These are phyloP conservation scores for Pterocarpus macrocarpus DNA, from an alignment of 306 rosid species.

Conservation along the genomic window DNA sequence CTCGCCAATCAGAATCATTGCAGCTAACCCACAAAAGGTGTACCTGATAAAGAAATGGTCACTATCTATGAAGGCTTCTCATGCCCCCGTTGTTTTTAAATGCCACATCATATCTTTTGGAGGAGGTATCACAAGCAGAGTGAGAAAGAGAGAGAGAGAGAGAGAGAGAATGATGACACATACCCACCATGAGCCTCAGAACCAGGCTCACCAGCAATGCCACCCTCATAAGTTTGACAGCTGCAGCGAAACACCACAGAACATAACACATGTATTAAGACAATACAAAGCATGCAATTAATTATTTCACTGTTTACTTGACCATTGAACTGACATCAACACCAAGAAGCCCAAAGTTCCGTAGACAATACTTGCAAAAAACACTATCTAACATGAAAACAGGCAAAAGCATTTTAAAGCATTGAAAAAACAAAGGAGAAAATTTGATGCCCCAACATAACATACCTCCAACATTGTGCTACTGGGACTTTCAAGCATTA, in stretches of 20 bases:
- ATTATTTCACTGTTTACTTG: constrained; percentile 30
- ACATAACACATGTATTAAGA: constrained; percentile 12
- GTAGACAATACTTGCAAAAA: constrained; percentile 14
- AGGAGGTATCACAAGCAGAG: background rate
- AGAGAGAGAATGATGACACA: constrained; percentile 47
- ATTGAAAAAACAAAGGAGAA: background rate
- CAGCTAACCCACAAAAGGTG: constrained; percentile 92
- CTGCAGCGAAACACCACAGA: constrained; percentile 59
- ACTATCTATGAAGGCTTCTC: constrained; percentile 30
- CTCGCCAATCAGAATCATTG: constrained; percentile 89
- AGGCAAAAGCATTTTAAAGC: constrained; percentile 10
- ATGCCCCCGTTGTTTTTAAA: background rate
- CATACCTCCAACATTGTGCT: constrained; percentile 9
- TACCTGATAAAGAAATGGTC: constrained; percentile 63
- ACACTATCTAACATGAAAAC: constrained; percentile 8
- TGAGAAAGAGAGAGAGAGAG: background rate
- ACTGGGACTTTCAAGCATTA: constrained; percentile 24
- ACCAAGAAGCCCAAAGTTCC: constrained; percentile 2
- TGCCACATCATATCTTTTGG: constrained; percentile 29
- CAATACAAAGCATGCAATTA: background rate
- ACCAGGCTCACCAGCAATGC: constrained; percentile 95
- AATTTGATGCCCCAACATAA: background rate
- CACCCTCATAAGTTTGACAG: constrained; percentile 98
- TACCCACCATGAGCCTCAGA: constrained; percentile 99
- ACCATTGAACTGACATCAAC: background rate